Base-by-base conservation (phyloP, 1,284 basidiomycete species). In the Ganoderma sp. region DNA sequence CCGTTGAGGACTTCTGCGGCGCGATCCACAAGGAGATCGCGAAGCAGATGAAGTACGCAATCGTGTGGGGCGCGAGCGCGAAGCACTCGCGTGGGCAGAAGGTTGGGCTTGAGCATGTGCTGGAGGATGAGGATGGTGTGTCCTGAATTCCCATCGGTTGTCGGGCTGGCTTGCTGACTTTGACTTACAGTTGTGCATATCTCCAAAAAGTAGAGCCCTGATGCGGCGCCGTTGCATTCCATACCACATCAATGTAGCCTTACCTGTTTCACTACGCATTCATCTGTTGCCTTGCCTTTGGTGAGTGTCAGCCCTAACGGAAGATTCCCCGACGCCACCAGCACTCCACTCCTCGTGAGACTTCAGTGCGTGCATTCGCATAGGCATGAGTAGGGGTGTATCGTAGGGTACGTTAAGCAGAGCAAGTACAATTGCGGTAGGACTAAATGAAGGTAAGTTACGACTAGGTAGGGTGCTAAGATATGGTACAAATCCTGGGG, bases 41-140 rank as follows among this genome's bases (percentile, higher is more conserved):
- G 39, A 96, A 96, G 80, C 94, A 97, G 78, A 90, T 96, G 88
- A 96, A 95, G 84, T 96, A 92, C 78, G 94, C 95, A 17, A 84
- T 96, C 68, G 96, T 97, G 1, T 98, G 95, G 93, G 96, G 97
- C 64, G 85, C 94, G 1, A 97, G 95, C 72, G 97, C 96, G 32
- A 99, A 99, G 82, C 98, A 99, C 79, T 85, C 96, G 15, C 86
- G 97, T 74, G 98, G 98, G 2, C 98, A 99, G 81, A 97, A 98
- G 78, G 96, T 98, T 39, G 97, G 98, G 9, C 75, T 96, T 65
- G 95, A 97, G 37, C 95, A 97, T 78, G 79, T 93, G 17, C 79
- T 97, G 64, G 94, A 97, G 77, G 95, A 97, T 75, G 95, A 97
- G 82, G 95, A 96, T 79, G 91, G 92, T 89, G 77, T 76, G 88